These are phyloP conservation scores for Phytopythium litorale DNA, from an alignment of 352 stramenopile genomes.

Conservation along the genomic window DNA sequence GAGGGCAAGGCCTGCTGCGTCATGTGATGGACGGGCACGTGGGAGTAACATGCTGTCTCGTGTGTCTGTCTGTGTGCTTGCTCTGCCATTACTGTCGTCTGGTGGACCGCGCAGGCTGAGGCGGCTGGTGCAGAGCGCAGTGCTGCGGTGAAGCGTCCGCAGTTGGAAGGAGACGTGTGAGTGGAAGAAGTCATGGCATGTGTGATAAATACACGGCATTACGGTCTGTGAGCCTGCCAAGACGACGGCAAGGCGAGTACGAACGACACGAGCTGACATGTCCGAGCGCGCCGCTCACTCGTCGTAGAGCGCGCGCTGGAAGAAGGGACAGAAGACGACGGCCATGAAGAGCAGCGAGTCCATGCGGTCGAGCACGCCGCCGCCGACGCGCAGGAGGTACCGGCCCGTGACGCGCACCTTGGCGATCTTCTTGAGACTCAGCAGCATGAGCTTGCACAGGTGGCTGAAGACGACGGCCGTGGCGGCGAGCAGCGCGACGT, in stretches of 20 bases:
- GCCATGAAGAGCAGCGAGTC: constrained; percentile 59
- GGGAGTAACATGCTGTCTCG: constrained; percentile 5
- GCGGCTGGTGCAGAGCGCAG: not conserved
- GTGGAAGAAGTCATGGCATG: not conserved
- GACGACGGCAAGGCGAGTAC: not conserved
- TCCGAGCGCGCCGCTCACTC: constrained; percentile 1
- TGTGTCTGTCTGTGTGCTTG: constrained; percentile 8
- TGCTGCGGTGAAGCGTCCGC: not conserved
- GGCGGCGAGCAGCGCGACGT: constrained; percentile 27
- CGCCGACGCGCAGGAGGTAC: constrained; percentile 41
- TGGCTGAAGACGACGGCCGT: constrained; percentile 39
- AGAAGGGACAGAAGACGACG: constrained; percentile 50
- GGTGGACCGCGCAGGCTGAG: not conserved
- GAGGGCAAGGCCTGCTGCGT: constrained; percentile 11
- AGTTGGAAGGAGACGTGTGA: not conserved
- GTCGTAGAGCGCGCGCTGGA: constrained; percentile 31
- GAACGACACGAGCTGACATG: not conserved
- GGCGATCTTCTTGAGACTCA: constrained; percentile 62
- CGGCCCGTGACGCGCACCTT: constrained; percentile 36
- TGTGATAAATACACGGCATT: constrained; percentile 4
- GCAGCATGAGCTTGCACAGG: constrained; percentile 51
- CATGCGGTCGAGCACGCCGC: constrained; percentile 50
- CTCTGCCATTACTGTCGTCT: not conserved
- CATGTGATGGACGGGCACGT: not conserved
- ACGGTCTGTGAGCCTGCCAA: not conserved